phyloP scores from a whole-genome alignment of 2,329 filamentous ascomycete genomes.

The Talaromyces amestolkiae region DNA sequence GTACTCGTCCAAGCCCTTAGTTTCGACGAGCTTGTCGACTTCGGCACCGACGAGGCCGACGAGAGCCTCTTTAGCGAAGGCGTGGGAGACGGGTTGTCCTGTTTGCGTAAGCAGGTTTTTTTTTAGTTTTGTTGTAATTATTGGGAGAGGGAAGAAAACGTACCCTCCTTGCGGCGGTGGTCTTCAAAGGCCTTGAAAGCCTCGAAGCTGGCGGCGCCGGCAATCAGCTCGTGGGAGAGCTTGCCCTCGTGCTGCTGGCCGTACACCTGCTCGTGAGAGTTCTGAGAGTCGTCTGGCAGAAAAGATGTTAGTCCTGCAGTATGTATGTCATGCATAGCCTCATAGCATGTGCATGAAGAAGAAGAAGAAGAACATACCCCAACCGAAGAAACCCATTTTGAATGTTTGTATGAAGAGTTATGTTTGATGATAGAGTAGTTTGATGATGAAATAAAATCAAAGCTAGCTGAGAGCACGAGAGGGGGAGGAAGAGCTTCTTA shows the following conservation, averaged over 20 bases:
- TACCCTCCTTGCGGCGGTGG: slow-evolving; percentile 67
- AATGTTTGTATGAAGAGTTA: background rate
- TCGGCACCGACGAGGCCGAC: slow-evolving; percentile 71
- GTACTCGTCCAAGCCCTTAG: slow-evolving; percentile 62
- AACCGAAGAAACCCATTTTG: slow-evolving; percentile 20
- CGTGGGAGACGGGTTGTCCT: slow-evolving; percentile 70
- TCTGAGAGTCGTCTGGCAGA: slow-evolving; percentile 49
- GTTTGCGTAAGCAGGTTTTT: background rate
- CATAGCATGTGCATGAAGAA: background rate
- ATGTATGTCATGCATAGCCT: background rate
- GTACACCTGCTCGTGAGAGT: slow-evolving; percentile 57
- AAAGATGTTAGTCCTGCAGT: background rate
- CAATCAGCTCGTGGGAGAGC: slow-evolving; percentile 70
- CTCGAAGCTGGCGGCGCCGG: slow-evolving; percentile 72
- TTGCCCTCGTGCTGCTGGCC: slow-evolving; percentile 57
- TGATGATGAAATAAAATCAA: background rate
- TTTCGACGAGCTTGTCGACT: slow-evolving; percentile 72
- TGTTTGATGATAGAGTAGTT: background rate
- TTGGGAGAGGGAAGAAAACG: slow-evolving; percentile 20
- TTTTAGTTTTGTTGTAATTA: background rate
- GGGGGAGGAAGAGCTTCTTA: slow-evolving; percentile 4
- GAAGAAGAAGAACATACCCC: slow-evolving; percentile 8
- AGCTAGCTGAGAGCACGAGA: background rate
- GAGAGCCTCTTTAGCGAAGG: slow-evolving; percentile 74
- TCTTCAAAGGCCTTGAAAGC: slow-evolving; percentile 80